phyloP scores from a whole-genome alignment of 768 basidiomycete genomes.

The Russula griseocarnosa region DNA sequence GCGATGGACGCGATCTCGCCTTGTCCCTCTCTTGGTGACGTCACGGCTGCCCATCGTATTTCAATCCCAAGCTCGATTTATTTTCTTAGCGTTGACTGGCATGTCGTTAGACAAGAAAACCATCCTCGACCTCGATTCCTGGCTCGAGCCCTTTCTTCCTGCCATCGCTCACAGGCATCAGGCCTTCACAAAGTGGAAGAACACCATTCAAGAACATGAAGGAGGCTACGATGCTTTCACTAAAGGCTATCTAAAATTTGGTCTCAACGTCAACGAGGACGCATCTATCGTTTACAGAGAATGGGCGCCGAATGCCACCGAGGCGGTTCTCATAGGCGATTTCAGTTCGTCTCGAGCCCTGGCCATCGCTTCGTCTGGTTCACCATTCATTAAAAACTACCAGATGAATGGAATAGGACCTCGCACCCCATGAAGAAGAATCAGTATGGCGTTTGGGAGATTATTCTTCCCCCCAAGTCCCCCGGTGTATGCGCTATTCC shows the following conservation, averaged over 20 bases:
- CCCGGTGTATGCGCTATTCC: constrained; percentile 77
- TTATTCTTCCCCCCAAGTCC: constrained; percentile 61
- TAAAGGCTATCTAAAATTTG: constrained; percentile 74
- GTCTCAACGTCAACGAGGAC: constrained; percentile 65
- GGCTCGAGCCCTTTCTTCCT: constrained; percentile 68
- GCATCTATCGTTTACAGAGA: constrained; percentile 82
- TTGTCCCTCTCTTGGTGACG: constrained; percentile 15
- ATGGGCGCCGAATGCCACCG: constrained; percentile 89
- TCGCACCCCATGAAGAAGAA: constrained; percentile 85
- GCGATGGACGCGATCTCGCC: background rate
- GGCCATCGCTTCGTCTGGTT: background rate
- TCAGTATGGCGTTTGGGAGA: constrained; percentile 86
- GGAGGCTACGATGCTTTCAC: constrained; percentile 81
- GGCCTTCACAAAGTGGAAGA: constrained; percentile 68
- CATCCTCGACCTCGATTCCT: constrained; percentile 63
- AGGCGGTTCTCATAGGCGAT: constrained; percentile 86
- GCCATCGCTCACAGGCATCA: constrained; percentile 68
- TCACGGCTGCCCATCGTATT: constrained; percentile 5
- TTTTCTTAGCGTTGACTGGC: constrained; percentile 13
- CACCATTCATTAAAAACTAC: constrained; percentile 4
- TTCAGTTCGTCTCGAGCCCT: constrained; percentile 68
- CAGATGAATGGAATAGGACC: constrained; percentile 84
- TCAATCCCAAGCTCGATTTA: background rate
- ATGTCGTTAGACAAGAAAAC: constrained; percentile 51
- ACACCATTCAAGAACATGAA: constrained; percentile 69